phyloP scores from a whole-genome alignment of 306 rosid genomes.

The Fragaria iinumae region DNA sequence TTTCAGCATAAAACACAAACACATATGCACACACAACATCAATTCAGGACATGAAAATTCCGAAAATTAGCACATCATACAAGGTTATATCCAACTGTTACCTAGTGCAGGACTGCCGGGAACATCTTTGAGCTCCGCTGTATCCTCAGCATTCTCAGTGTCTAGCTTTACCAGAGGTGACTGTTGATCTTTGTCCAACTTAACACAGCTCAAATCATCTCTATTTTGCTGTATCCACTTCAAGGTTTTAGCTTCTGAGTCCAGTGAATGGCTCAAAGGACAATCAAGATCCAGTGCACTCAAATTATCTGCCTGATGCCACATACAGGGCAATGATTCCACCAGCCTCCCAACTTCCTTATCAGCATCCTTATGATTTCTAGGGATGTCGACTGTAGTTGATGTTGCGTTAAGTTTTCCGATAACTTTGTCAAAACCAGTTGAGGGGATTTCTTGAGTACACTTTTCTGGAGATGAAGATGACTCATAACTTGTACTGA shows the following conservation, averaged over 20 bases:
- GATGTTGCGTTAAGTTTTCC: constrained; percentile 34
- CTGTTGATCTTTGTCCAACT: constrained; percentile 38
- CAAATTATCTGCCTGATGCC: constrained; percentile 28
- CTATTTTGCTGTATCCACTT: constrained; percentile 30
- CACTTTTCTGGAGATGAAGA: constrained; percentile 30
- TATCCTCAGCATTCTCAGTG: constrained; percentile 28
- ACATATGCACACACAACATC: not conserved
- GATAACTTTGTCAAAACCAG: constrained; percentile 27
- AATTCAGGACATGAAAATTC: not conserved
- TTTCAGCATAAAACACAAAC: not conserved
- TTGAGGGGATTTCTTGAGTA: constrained; percentile 15
- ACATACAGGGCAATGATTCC: constrained; percentile 67
- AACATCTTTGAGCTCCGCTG: constrained; percentile 39
- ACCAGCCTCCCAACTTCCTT: constrained; percentile 38
- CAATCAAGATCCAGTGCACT: constrained; percentile 24
- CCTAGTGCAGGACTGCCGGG: constrained; percentile 41
- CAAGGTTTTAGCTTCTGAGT: constrained; percentile 42
- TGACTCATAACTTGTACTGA: constrained; percentile 22
- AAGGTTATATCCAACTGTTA: constrained; percentile 39
- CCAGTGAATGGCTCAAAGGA: constrained; percentile 59
- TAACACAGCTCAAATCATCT: constrained; percentile 35
- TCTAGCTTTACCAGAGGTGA: constrained; percentile 30
- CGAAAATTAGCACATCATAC: constrained; percentile 11
- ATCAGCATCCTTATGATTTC: constrained; percentile 28
- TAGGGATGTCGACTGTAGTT: constrained; percentile 46